phyloP scores from a whole-genome alignment of 805 yeast species.

The Wickerhamomyces hampshirensis region DNA sequence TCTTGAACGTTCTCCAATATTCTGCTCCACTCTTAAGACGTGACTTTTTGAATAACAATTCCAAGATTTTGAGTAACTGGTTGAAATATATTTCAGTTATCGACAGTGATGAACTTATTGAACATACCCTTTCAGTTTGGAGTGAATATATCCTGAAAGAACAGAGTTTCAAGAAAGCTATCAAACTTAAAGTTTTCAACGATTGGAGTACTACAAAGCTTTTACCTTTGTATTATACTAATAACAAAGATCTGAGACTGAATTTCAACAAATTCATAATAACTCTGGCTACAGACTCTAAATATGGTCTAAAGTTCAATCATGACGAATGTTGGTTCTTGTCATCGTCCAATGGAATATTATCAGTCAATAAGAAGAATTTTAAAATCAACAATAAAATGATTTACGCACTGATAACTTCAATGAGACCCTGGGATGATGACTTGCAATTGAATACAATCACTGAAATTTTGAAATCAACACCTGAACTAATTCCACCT shows the following conservation, averaged over 20 bases:
- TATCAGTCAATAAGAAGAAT: constrained; percentile 43
- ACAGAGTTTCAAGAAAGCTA: constrained; percentile 51
- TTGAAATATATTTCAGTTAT: constrained; percentile 54
- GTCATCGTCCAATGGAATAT: constrained; percentile 24
- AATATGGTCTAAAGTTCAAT: constrained; percentile 40
- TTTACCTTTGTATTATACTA: constrained; percentile 44
- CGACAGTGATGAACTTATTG: constrained; percentile 45
- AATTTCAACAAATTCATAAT: constrained; percentile 43
- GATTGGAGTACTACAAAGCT: constrained; percentile 66
- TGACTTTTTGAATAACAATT: constrained; percentile 52
- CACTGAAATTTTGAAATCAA: constrained; percentile 41
- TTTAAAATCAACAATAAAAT: constrained; percentile 66
- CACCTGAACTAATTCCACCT: constrained; percentile 72
- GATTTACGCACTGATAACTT: constrained; percentile 54
- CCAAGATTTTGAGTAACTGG: constrained; percentile 59
- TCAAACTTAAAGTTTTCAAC: constrained; percentile 72
- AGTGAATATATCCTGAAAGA: constrained; percentile 53
- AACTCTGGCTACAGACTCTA: constrained; percentile 44
- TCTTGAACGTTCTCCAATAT: constrained; percentile 46
- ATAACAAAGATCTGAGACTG: constrained; percentile 31
- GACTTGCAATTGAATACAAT: constrained; percentile 54
- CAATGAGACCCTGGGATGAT: constrained; percentile 80
- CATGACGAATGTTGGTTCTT: constrained; percentile 49
- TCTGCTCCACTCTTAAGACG: constrained; percentile 56
- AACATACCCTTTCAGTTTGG: constrained; percentile 41